Evolutionary conservation across 2,329 filamentous ascomycete species (phyloP).

Genomic region (Colletotrichum liaoningense): DNA sequence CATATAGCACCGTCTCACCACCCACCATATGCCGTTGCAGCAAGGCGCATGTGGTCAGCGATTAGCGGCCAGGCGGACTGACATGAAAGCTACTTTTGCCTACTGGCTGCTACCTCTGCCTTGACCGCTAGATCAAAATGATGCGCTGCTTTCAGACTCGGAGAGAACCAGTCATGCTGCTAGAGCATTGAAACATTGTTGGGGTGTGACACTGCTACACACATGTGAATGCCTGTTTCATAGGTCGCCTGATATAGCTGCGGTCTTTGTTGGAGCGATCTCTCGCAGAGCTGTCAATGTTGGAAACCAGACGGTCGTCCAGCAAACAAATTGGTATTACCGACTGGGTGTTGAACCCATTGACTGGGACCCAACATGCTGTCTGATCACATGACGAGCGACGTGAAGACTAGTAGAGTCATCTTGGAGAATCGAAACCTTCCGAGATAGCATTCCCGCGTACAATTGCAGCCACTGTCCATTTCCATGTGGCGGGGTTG

Average conservation of each 20-base stretch:
- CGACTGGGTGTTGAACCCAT: neutral
- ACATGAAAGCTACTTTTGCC: neutral
- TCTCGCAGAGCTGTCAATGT: neutral
- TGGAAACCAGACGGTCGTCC: neutral
- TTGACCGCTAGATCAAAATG: conserved; percentile 22
- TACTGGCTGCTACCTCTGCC: neutral
- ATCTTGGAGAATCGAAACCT: neutral
- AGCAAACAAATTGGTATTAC: neutral
- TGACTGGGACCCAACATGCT: neutral
- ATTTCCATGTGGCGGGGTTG: neutral
- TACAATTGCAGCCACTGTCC: neutral
- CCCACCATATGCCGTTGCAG: neutral
- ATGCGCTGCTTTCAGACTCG: neutral
- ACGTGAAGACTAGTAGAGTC: neutral
- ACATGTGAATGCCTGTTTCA: neutral
- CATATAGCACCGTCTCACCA: neutral
- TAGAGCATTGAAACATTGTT: neutral
- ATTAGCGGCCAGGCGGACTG: neutral
- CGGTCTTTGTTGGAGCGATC: neutral
- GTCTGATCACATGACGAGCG: conserved; percentile 27
- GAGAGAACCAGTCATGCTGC: neutral
- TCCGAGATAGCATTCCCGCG: neutral
- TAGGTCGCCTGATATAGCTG: conserved; percentile 3
- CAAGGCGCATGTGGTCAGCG: conserved; percentile 10
- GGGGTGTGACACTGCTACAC: neutral